Evolutionary conservation across 2,329 filamentous ascomycete genomes (phyloP), one percentile per base, ranked within the genome.

Genomic region (Claviceps sp.): DNA sequence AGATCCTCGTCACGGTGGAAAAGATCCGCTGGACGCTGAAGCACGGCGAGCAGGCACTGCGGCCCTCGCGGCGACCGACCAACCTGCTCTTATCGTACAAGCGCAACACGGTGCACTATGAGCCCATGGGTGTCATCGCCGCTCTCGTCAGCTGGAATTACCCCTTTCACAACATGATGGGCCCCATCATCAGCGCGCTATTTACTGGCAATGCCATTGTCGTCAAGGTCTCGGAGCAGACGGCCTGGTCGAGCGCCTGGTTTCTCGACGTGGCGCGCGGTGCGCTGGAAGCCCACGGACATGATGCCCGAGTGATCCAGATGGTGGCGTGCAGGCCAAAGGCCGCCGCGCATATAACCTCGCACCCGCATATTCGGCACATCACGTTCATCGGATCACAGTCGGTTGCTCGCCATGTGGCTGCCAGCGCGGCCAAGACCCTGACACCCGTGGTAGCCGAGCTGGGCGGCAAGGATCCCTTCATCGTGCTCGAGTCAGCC

Each of bases 141-240:
- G 91, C 93, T 18, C 84, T 91, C 50, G 88, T 98, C 44, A 93
- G 86, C 64, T 98, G 93, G 93, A 98, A 98, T 72, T 97, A 89
- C 65, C 83, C 88, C 45, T 95, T 97, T 68, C 93, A 98, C 72
- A 98, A 98, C 69, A 75, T 97, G 56, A 80, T 97, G 47, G 88
- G 87, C 0, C 93, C 91, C 14, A 79, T 96, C 58, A 94, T 97
- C 64, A 90, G 87, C 58, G 83, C 87, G 16, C 77, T 97, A 49
- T 97, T 97, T 65, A 78, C 90, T 14, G 93, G 93, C 47, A 96
- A 97, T 64, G 88, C 82, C 50, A 85, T 97, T 58, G 75, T 98
- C 43, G 85, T 97, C 66, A 98, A 98, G 71, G 87, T 86, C 47
- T 95, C 88, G 49, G 93, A 98, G 69, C 87, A 91, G 67, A 97